These are phyloP conservation scores for Graphiopsis chlorocephala DNA, from an alignment of 2,329 filamentous ascomycete species.

Conservation along the genomic window DNA sequence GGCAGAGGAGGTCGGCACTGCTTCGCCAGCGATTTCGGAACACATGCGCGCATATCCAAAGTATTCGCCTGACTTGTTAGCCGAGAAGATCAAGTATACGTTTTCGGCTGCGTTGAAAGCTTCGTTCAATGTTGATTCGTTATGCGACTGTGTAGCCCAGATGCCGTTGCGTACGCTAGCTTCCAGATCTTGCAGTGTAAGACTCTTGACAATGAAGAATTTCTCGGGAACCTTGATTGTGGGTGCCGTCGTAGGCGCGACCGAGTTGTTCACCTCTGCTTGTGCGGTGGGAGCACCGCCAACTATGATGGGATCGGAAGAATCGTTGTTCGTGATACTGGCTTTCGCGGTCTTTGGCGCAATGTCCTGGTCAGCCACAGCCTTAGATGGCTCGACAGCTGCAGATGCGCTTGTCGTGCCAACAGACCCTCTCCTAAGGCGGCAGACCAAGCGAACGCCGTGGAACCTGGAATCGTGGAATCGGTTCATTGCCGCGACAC, in stretches of 20 bases:
- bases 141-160: slow-evolving; percentile 94
- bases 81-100: slow-evolving; percentile 91
- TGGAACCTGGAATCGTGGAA: slow-evolving; percentile 91
- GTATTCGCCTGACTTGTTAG: slow-evolving; percentile 96
- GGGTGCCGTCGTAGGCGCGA: not conserved
- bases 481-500: slow-evolving; percentile 71
- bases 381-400: slow-evolving; percentile 11
- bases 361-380: not conserved
- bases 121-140: slow-evolving; percentile 77
- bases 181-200: slow-evolving; percentile 87
- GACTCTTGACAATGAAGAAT: slow-evolving; percentile 89
- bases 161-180: slow-evolving; percentile 81
- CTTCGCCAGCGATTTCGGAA: slow-evolving; percentile 69
- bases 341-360: not conserved
- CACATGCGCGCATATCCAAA: slow-evolving; percentile 92
- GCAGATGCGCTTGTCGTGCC: slow-evolving; percentile 16
- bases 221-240: slow-evolving; percentile 59
- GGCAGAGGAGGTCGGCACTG: not conserved
- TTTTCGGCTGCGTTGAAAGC: slow-evolving; percentile 79
- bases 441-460: slow-evolving; percentile 79
- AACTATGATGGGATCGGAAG: slow-evolving; percentile 14
- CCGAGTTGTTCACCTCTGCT: not conserved
- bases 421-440: slow-evolving; percentile 58
- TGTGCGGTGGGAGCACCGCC: not conserved
- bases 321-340: not conserved